These are phyloP conservation scores for Candida mattraensis DNA, from an alignment of 805 yeast genomes.

Conservation along the genomic window DNA sequence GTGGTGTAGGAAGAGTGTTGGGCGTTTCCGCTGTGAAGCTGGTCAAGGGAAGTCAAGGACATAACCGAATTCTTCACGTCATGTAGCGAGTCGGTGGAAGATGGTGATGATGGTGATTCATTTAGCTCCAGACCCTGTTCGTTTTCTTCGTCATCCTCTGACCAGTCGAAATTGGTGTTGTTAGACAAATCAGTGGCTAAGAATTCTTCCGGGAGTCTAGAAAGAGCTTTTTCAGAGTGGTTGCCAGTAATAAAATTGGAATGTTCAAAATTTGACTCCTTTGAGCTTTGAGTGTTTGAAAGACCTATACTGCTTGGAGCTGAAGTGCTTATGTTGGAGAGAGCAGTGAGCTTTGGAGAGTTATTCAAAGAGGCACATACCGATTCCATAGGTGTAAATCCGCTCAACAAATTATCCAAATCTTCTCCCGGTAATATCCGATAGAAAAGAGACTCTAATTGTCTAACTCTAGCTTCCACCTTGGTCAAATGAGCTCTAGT, in stretches of 20 bases:
- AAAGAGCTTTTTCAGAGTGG: constrained; percentile 13
- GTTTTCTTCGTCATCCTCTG: constrained; percentile 46
- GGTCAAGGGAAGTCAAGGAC: constrained; percentile 19
- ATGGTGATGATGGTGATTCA: constrained; percentile 16
- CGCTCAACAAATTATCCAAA: constrained; percentile 37
- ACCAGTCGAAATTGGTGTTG: constrained; percentile 59
- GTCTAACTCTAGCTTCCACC: constrained; percentile 59
- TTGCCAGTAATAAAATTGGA: not conserved
- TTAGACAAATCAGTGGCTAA: constrained; percentile 22
- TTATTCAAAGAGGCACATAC: constrained; percentile 11
- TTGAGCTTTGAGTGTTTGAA: not conserved
- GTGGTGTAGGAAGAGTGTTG: constrained; percentile 11
- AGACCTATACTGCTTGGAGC: not conserved
- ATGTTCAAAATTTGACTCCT: constrained; percentile 1
- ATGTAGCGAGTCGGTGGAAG: constrained; percentile 17
- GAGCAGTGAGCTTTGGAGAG: constrained; percentile 19
- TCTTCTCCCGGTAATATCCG: constrained; percentile 46
- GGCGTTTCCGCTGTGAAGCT: constrained; percentile 3
- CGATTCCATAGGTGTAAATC: constrained; percentile 17
- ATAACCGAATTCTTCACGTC: constrained; percentile 17
- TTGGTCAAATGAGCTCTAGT: constrained; percentile 79
- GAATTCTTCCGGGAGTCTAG: constrained; percentile 30
- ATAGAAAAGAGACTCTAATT: constrained; percentile 44
- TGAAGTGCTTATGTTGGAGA: not conserved
- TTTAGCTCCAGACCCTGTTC: constrained; percentile 12